Evolutionary conservation across 805 yeast species (phyloP).

Genomic region (Jamesozyma gamospora): DNA sequence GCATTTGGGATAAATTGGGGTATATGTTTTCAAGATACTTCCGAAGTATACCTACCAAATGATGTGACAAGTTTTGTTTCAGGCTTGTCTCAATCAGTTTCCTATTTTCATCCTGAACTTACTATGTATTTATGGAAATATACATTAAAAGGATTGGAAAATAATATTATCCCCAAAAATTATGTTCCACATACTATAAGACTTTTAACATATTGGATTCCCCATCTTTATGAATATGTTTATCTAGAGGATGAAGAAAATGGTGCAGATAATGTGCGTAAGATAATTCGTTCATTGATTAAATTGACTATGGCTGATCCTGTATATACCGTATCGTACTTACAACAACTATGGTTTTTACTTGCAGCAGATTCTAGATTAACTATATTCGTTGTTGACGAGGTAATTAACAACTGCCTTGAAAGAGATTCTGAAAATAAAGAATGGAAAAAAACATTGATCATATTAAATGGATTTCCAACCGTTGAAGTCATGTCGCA

Average conservation of each 20-base stretch:
- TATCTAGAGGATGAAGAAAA: slow-evolving; percentile 42
- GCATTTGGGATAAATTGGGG: slow-evolving; percentile 55
- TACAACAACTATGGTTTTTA: slow-evolving; percentile 57
- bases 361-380: slow-evolving; percentile 53
- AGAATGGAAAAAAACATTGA: slow-evolving; percentile 53
- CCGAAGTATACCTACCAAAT: slow-evolving; percentile 57
- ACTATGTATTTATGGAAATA: slow-evolving; percentile 43
- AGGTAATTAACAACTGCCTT: slow-evolving; percentile 60
- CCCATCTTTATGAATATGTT: slow-evolving; percentile 50
- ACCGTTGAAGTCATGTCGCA: slow-evolving; percentile 64
- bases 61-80: slow-evolving; percentile 54
- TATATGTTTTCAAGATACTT: slow-evolving; percentile 42
- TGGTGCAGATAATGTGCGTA: slow-evolving; percentile 54
- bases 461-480: slow-evolving; percentile 55
- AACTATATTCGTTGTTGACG: slow-evolving; percentile 53
- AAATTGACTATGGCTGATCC: slow-evolving; percentile 43
- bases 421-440: slow-evolving; percentile 70
- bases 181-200: slow-evolving; percentile 18
- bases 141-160: slow-evolving; percentile 19
- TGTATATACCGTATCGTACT: slow-evolving; percentile 42
- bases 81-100: slow-evolving; percentile 46
- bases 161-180: slow-evolving; percentile 14
- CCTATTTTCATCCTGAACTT: slow-evolving; percentile 45
- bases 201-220: slow-evolving; percentile 59
- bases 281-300: slow-evolving; percentile 52